Base-by-base conservation (phyloP, 805 yeast species). In the Saccharomycopsis schoenii region DNA sequence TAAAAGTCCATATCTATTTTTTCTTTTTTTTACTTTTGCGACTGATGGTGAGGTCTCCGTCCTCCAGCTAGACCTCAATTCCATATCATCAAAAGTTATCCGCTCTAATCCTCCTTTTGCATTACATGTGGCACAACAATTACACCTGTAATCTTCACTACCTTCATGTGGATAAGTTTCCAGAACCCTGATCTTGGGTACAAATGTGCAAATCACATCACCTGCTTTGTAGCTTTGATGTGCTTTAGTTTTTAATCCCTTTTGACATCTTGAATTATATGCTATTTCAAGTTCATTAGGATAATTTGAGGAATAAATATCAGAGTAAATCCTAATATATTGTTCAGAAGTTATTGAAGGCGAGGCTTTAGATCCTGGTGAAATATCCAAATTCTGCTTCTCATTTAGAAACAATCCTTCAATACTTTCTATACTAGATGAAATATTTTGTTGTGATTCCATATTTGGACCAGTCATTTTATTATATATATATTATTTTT, bases 121-220 rank as follows among this genome's bases (percentile, higher is more conserved):
- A 17, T 39, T 19, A 56, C 61, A 60, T 17, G 15, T 24, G 17
- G 50, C 37, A 43, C 61, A 60, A 15, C 50, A 47, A 21, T 51
- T 60, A 29, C 39, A 59, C n/a, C 60, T n/a, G 17, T 60, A 57
- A 34, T 60, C 60, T 4, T 57, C 36, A 9, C 29, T 40, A 9
- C 36, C 21, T 14, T 36, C 52, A 24, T 39, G 21, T 24, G 51
- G 29, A 25, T 47, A 60, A 2, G 59, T 21, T 9, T 56, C 43
- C n/a, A 60, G 29, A 37, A 57, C 59, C 11, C 29, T 17, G 12
- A 60, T 51, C 14, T n/a, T 15, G 10, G 62, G 62, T 15, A n/a
- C n/a, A 25, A 60, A 40, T 6, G 10, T 43, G 17, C 58, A 55
- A 47, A 59, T 42, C 14, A 34, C 29, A 24, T 59, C 56, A 24